Evolutionary conservation across 768 basidiomycete genomes (phyloP).

Genomic region (Phylloporus scabripes): DNA sequence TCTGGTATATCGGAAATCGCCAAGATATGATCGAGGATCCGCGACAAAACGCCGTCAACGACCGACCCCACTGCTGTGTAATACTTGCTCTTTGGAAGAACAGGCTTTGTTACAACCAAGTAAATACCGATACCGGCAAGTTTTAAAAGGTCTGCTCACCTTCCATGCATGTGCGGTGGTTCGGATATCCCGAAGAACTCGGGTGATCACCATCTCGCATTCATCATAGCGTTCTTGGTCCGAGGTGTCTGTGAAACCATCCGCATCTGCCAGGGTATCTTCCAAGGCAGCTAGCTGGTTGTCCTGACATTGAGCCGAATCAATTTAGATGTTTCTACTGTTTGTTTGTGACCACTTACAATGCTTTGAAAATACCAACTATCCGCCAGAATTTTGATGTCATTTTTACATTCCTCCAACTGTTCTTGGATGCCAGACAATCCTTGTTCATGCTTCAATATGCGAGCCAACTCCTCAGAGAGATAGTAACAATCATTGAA

Average conservation of each 20-base stretch:
- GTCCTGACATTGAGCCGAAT: constrained; percentile 14
- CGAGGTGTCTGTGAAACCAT: constrained; percentile 63
- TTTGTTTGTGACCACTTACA: constrained; percentile 37
- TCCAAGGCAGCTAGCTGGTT: constrained; percentile 22
- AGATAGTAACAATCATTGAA: constrained; percentile 81
- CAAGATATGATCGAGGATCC: constrained; percentile 68
- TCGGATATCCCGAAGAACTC: constrained; percentile 59
- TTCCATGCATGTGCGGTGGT: constrained; percentile 62
- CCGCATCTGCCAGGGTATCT: constrained; percentile 46
- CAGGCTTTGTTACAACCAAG: constrained; percentile 37
- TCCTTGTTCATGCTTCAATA: constrained; percentile 27
- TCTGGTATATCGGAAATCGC: constrained; percentile 83
- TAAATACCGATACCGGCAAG: background rate
- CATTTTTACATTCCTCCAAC: constrained; percentile 45
- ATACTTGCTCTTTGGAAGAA: constrained; percentile 68
- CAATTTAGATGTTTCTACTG: background rate
- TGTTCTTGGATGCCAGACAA: constrained; percentile 36
- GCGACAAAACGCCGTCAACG: constrained; percentile 59
- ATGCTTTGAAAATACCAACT: constrained; percentile 69
- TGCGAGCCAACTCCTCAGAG: constrained; percentile 38
- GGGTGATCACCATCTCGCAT: constrained; percentile 64
- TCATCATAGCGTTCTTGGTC: constrained; percentile 73
- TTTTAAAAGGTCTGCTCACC: constrained; percentile 39
- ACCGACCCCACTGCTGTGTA: constrained; percentile 67
- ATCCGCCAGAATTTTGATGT: constrained; percentile 53